Conservation (phyloP, 2,329 filamentous ascomycete genomes). For the Zopfia rhizophila region DNA sequence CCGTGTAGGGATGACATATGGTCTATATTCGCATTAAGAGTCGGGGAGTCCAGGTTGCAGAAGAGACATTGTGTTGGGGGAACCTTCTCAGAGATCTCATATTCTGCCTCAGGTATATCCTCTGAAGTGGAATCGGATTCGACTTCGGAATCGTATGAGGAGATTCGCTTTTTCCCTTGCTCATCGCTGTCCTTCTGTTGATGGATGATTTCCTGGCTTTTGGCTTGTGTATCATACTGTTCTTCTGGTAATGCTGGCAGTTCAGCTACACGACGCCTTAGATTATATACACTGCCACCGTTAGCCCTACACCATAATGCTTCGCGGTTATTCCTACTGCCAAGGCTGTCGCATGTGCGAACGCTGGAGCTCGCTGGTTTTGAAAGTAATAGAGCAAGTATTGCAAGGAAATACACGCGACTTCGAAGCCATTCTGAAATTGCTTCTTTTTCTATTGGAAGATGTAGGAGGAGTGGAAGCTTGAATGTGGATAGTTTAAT, state of each 20-base stretch:
- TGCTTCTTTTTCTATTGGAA: conserved; percentile 3
- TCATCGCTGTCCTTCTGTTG: conserved; percentile 1
- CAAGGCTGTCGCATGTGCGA: conserved; percentile 30
- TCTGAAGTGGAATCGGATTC: conserved; percentile 9
- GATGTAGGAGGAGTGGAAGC: conserved; percentile 20
- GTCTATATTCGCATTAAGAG: conserved; percentile 29
- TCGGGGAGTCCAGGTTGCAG: conserved; percentile 30
- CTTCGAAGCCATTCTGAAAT: conserved; percentile 15
- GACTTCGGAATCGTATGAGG: conserved; percentile 1
- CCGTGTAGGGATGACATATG: conserved; percentile 43
- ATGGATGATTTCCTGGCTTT: conserved; percentile 5
- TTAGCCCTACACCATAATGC: conserved; percentile 2
- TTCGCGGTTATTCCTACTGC: conserved; percentile 22
- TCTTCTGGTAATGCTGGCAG: conserved; percentile 12
- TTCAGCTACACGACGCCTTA: conserved; percentile 18
- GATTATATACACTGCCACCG: conserved; percentile 16
- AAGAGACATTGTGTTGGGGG: conserved; percentile 41
- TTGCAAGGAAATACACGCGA: conserved; percentile 23
- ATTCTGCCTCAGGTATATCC: conserved; percentile 6
- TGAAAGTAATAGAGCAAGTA: conserved; percentile 28
- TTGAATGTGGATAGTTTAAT: neutral
- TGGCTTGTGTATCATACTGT: conserved; percentile 11
- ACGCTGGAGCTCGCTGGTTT: conserved; percentile 25
- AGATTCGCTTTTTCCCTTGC: conserved; percentile 7
- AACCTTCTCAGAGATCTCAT: conserved; percentile 5